These are phyloP conservation scores for Hanseniaspora meyeri DNA, from an alignment of 805 yeast genomes.

Conservation along the genomic window DNA sequence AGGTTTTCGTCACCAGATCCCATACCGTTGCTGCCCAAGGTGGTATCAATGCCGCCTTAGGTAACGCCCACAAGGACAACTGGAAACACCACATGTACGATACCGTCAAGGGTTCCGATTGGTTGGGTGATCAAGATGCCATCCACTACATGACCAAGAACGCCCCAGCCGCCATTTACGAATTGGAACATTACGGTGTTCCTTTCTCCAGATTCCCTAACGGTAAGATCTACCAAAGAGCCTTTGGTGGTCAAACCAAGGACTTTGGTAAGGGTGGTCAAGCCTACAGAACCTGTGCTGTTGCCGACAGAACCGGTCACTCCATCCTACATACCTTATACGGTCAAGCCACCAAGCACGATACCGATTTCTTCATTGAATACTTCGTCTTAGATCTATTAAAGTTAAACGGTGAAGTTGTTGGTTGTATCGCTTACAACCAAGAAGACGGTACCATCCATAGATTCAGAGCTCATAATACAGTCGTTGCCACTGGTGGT, in stretches of 20 bases:
- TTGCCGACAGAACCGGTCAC: conserved; percentile 98
- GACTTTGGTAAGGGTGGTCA: conserved; percentile 98
- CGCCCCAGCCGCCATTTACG: conserved; percentile 91
- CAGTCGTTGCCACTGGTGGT: conserved; percentile 97
- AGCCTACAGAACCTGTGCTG: conserved; percentile 98
- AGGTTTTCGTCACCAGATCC: conserved; percentile 94
- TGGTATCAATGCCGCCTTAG: conserved; percentile 97
- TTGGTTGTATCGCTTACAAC: conserved; percentile 94
- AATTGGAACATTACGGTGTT: conserved; percentile 95
- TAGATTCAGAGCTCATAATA: conserved; percentile 93
- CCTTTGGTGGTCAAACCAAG: conserved; percentile 94
- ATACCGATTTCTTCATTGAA: conserved; percentile 96
- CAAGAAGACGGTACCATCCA: conserved; percentile 98
- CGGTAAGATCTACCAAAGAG: conserved; percentile 96
- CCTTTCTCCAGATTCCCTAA: conserved; percentile 95
- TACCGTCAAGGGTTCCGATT: conserved; percentile 97
- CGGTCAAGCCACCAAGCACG: conserved; percentile 92
- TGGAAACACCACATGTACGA: conserved; percentile 99
- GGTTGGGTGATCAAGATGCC: conserved; percentile 99
- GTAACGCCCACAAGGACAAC: conserved; percentile 95
- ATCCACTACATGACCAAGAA: conserved; percentile 98
- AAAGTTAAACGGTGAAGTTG: conserved; percentile 91
- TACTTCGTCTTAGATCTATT: conserved; percentile 88
- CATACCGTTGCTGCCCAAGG: conserved; percentile 99
- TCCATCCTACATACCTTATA: conserved; percentile 89